Evolutionary conservation across 2,329 filamentous ascomycete genomes (phyloP).

Genomic region (Aspergillus unguis): DNA sequence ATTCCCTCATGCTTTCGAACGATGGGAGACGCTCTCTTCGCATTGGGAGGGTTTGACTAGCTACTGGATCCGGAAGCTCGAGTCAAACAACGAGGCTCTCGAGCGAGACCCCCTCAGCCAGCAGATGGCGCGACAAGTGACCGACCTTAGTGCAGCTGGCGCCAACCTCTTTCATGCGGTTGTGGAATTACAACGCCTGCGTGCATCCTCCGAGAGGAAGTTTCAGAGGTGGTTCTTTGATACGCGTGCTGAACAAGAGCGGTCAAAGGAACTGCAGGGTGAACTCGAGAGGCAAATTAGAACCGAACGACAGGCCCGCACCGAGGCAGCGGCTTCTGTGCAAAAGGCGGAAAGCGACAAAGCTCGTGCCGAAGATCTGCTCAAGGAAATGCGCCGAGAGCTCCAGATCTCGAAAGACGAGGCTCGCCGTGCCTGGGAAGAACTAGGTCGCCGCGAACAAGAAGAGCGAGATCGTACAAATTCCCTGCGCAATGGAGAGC

Average conservation of each 20-base stretch:
- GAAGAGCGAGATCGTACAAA: slow-evolving; percentile 84
- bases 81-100: slow-evolving; percentile 85
- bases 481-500: slow-evolving; percentile 81
- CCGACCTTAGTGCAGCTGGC: slow-evolving; percentile 92
- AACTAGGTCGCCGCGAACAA: slow-evolving; percentile 87
- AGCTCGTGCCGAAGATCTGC: slow-evolving; percentile 67
- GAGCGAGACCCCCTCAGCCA: slow-evolving; percentile 77
- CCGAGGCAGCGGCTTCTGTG: slow-evolving; percentile 64
- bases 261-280: slow-evolving; percentile 74
- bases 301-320: slow-evolving; percentile 67
- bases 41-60: slow-evolving; percentile 97
- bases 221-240: slow-evolving; percentile 99
- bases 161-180: slow-evolving; percentile 97
- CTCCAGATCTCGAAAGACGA: slow-evolving; percentile 94
- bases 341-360: slow-evolving; percentile 68
- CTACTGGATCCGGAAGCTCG: slow-evolving; percentile 91
- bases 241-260: slow-evolving; percentile 82
- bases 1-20: slow-evolving; percentile 94
- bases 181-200: slow-evolving; percentile 87
- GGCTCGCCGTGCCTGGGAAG: slow-evolving; percentile 93
- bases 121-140: slow-evolving; percentile 89
- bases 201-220: slow-evolving; percentile 92
- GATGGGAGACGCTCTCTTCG: slow-evolving; percentile 94
- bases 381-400: slow-evolving; percentile 90
- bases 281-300: slow-evolving; percentile 74